Evolutionary conservation across 148 eudicot genomes (phyloP).

Genomic region (Persicaria maculosa): DNA sequence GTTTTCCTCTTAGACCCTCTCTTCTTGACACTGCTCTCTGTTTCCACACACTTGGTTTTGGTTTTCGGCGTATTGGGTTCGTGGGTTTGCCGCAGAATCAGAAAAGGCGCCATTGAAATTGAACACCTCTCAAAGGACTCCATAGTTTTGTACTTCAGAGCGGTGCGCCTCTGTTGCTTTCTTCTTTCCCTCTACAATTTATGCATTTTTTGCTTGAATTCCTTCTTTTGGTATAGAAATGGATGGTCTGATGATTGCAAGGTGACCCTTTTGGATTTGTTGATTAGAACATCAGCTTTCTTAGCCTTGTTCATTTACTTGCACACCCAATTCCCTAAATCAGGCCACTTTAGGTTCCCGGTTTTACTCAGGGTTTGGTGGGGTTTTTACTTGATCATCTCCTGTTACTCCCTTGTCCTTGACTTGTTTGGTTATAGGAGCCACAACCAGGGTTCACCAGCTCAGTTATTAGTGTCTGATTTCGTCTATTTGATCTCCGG

Average conservation of each 20-base stretch:
- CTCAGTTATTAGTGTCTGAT: conserved; percentile 40
- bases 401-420: conserved; percentile 47
- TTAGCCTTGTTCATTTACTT: conserved; percentile 32
- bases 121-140: conserved; percentile 20
- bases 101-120: conserved; percentile 4
- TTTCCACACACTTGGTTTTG: conserved; percentile 30
- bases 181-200: conserved; percentile 31
- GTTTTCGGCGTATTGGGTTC: conserved; percentile 26
- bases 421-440: conserved; percentile 20
- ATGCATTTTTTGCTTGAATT: conserved; percentile 28
- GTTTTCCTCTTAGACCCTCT: conserved; percentile 22
- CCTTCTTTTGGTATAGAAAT: conserved; percentile 49
- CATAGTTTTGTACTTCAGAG: conserved; percentile 26
- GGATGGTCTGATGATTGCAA: conserved; percentile 51
- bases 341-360: conserved; percentile 36
- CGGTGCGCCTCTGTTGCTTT: conserved; percentile 29
- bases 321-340: conserved; percentile 21
- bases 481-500: conserved; percentile 30
- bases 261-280: conserved; percentile 35
- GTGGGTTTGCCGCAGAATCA: conserved; percentile 26
- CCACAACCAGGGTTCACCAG: conserved; percentile 18
- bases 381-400: conserved; percentile 42
- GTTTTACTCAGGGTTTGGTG: conserved; percentile 61
- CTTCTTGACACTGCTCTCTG: conserved; percentile 28
- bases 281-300: conserved; percentile 32